Evolutionary conservation across 176 grass and related monocot species (phyloP).

Genomic region (Carex littledalei): DNA sequence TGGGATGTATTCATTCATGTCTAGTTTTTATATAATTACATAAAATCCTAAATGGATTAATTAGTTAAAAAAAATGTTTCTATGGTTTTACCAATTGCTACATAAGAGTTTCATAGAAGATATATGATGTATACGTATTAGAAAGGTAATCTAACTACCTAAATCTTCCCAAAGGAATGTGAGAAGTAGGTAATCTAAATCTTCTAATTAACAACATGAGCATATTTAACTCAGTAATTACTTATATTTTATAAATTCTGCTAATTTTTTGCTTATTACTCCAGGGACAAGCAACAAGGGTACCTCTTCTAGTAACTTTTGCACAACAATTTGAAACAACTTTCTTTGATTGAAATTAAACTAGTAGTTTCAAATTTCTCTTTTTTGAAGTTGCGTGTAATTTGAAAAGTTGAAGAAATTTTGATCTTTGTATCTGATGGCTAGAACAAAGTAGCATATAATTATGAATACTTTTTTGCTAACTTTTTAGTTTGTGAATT

Average conservation of each 20-base stretch:
- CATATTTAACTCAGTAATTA: background rate
- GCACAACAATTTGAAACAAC: background rate
- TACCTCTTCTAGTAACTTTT: background rate
- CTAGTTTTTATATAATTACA: background rate
- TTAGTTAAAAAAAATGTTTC: background rate
- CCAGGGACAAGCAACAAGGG: background rate
- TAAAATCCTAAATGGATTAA: too few species aligned
- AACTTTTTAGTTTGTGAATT: background rate
- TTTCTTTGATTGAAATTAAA: background rate
- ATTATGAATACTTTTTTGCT: background rate
- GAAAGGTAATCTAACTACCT: conserved; percentile 11
- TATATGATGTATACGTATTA: background rate
- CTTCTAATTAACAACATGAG: background rate
- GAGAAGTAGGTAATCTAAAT: conserved; percentile 20
- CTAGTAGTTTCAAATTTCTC: conserved; percentile 2
- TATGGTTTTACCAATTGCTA: background rate
- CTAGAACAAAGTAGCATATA: background rate
- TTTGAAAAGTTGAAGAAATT: background rate
- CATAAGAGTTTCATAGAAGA: background rate
- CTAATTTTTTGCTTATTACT: background rate
- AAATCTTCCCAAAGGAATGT: background rate
- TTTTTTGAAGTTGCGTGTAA: background rate
- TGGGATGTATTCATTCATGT: background rate
- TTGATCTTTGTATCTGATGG: background rate
- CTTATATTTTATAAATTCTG: background rate